Evolutionary conservation across 2,329 filamentous ascomycete species (phyloP).

Genomic region (Monilinia aucupariae): DNA sequence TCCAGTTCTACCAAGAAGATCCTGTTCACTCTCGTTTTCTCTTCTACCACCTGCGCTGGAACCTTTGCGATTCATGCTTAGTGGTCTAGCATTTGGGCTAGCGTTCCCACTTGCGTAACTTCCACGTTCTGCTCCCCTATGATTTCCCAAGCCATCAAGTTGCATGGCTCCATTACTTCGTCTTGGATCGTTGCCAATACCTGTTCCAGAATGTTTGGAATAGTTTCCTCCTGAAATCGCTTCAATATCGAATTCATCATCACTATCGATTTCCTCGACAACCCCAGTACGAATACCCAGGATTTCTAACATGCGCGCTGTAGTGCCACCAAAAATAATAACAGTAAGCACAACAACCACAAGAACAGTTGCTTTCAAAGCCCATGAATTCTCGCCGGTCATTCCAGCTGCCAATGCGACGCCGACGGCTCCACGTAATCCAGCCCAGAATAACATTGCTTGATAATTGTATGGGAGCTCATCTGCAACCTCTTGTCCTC

Average conservation of each 20-base stretch:
- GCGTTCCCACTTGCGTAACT: constrained; percentile 38
- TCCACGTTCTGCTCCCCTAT: constrained; percentile 33
- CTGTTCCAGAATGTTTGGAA: constrained; percentile 68
- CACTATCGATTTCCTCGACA: constrained; percentile 92
- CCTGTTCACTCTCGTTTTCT: constrained; percentile 48
- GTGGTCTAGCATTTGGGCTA: constrained; percentile 34
- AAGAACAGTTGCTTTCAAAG: constrained; percentile 87
- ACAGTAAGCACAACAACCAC: constrained; percentile 96
- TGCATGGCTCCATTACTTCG: constrained; percentile 43
- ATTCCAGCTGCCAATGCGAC: constrained; percentile 89
- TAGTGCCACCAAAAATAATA: constrained; percentile 97
- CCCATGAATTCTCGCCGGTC: constrained; percentile 72
- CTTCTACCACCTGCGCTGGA: constrained; percentile 36
- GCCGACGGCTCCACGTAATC: constrained; percentile 88
- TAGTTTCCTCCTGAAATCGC: constrained; percentile 44
- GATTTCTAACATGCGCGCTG: constrained; percentile 95
- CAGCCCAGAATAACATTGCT: constrained; percentile 99
- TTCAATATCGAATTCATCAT: constrained; percentile 96
- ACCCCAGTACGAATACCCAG: constrained; percentile 94
- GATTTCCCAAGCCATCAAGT: constrained; percentile 52
- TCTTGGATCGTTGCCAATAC: constrained; percentile 71
- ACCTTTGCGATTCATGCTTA: constrained; percentile 50
- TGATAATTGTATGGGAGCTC: constrained; percentile 94
- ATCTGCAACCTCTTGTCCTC: constrained; percentile 71
- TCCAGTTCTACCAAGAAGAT: constrained; percentile 44